phyloP scores from a whole-genome alignment of 305 asterid genomes.

The Solanum chacoense region DNA sequence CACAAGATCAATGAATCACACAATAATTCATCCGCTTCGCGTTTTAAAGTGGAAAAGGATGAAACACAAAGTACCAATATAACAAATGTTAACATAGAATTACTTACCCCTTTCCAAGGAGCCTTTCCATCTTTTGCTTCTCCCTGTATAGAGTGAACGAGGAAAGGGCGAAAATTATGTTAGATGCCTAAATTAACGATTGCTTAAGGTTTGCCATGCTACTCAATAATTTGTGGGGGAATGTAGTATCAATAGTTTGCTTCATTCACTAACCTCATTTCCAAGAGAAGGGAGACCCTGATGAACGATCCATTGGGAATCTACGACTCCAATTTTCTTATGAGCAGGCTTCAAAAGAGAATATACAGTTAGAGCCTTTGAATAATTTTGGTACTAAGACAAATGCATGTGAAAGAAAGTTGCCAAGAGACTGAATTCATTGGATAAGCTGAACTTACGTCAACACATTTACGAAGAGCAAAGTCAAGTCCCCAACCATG shows the following conservation, averaged over 20 bases:
- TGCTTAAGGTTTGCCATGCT: background rate
- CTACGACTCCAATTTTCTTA: conserved; percentile 90
- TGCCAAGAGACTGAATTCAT: background rate
- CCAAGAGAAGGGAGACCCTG: conserved; percentile 81
- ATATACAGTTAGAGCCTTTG: background rate
- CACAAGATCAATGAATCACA: background rate
- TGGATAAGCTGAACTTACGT: conserved; percentile 27
- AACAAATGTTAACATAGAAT: background rate
- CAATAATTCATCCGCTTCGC: background rate
- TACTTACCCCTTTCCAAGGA: conserved; percentile 73
- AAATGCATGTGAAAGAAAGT: background rate
- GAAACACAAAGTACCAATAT: background rate
- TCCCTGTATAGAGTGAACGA: conserved; percentile 37
- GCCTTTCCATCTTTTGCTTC: conserved; percentile 45
- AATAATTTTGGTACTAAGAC: background rate
- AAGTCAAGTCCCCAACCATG: conserved; percentile 97
- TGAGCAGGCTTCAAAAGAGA: conserved; percentile 54
- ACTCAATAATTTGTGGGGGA: background rate
- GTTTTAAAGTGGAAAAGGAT: background rate
- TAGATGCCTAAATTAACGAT: background rate
- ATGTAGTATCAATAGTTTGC: background rate
- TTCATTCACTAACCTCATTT: conserved; percentile 41
- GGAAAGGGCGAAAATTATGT: background rate
- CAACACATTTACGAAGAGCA: conserved; percentile 64
- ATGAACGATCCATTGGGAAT: conserved; percentile 87